Evolutionary conservation across 345 rosid genomes (phyloP), one percentile per base, ranked within the genome.

Genomic region (Syzygium oleosum): DNA sequence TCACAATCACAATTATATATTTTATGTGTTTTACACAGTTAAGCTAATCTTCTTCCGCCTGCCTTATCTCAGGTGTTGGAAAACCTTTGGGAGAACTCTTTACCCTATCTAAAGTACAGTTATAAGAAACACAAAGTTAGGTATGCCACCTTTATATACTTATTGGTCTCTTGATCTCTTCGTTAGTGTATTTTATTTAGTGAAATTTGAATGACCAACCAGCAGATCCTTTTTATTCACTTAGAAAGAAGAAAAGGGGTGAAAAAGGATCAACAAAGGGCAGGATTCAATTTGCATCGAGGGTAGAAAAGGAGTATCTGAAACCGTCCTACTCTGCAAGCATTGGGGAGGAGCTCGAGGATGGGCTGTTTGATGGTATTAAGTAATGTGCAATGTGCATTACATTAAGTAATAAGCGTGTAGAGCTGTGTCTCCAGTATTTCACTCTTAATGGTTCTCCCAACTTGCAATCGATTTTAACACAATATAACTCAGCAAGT

Each of bases 261-360:
- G 93, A 91, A 59, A 92, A 91, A 58, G 94, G 95, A 86, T 90
- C 91, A 63, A 87, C 92, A 38, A 89, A 90, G 46, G 94, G 91
- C 85, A 97, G 93, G 92, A 87, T 95, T 85, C 95, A 86, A 84
- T 93, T 95, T 88, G 89, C 92, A 19, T 91, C 94, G 80, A 95
- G 98, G 94, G 98, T 96, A 86, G 99, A 97, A 94, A 97, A 97
- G 90, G 99, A 97, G 89, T 96, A 91, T 93, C 90, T 97, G 88
- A 96, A 97, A 87, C 96, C 98, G 38, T 56, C 94, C 52, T 97
- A 97, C 90, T 91, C 97, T 65, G 98, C 98, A 78, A 96, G 97
- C 89, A 92, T 97, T 78, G 96, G 95, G 58, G 95, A 93, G 58
- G 99, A 96, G 86, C 92, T 96, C 83, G 98, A 97, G 93, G 99